Base-by-base conservation (phyloP, 2,329 filamentous ascomycete genomes). In the Ceratocystis papillata region DNA sequence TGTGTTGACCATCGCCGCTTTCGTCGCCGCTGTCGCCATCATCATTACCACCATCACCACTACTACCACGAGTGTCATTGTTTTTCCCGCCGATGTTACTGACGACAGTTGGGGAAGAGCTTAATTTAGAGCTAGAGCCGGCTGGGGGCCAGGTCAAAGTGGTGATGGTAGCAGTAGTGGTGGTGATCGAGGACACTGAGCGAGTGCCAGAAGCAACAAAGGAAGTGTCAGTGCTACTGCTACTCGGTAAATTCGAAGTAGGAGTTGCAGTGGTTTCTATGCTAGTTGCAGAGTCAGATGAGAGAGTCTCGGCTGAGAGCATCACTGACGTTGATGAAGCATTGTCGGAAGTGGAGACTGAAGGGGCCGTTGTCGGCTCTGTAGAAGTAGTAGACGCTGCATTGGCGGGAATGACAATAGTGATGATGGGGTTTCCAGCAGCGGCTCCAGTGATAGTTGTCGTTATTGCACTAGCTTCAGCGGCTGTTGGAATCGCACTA, bases 391-490 rank as follows among this genome's bases (percentile, higher is more conserved):
- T n/a, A 12, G 61, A n/a, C 3, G 1, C 50, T 57, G 44, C 44
- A 46, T 33, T 60, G 17, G 61, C 57, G 12, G 59, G 37, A 55
- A 67, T 67, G 12, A 65, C 41, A 60, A 67, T 55, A 8, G 66
- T 67, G n/a, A 67, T 45, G 30, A 65, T 59, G 22, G 66, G 66
- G n/a, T 65, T 61, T 22, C 50, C 59, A 44, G 46, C n/a, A 20
- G 57, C 63, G 10, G 59, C 65, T 10, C 50, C 59, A 33, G 55
- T 61, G 20, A 67, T 50, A 62, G 62, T 67, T n/a, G 63, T 60
- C 15, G 63, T 65, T 28, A 64, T 67, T 22, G 45, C 45, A 57
- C 41, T 61, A 20, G 41, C 66, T 3, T 20, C 7, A 22, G 66
- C 45, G 25, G 57, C 41, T 20, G 45, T 65, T 20, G 66, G 66